A percentile compares a stretch with the other conserved stretches of the same genome.
Evolutionary conservation across 2,329 filamentous ascomycete species (phyloP).

Genomic region (Chrysoporthe austroafricana): DNA sequence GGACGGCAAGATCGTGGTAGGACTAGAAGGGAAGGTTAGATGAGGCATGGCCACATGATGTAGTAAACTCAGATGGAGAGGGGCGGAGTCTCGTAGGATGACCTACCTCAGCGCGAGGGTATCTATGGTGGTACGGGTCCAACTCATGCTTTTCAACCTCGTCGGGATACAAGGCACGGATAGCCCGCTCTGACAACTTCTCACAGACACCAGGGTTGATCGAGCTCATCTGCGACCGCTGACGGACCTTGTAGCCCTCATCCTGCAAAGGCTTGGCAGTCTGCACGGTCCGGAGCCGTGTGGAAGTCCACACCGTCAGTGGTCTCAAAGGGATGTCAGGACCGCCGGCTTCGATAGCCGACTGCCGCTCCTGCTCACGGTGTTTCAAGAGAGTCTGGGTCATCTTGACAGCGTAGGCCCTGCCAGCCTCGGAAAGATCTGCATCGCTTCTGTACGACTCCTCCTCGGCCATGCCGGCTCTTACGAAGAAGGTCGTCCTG

Average conservation of each 20-base stretch:
- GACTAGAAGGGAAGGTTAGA: constrained; percentile 59
- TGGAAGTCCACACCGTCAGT: constrained; percentile 93
- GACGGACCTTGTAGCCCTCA: constrained; percentile 81
- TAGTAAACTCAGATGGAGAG: constrained; percentile 14
- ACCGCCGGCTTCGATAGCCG: constrained; percentile 70
- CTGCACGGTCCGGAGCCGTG: constrained; percentile 84
- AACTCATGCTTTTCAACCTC: constrained; percentile 91
- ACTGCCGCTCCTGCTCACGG: constrained; percentile 78
- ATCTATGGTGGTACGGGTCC: constrained; percentile 96
- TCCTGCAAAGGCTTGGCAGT: constrained; percentile 82
- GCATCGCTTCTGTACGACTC: constrained; percentile 91
- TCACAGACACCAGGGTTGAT: constrained; percentile 96
- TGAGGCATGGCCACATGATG: background rate
- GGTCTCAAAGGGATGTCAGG: constrained; percentile 72
- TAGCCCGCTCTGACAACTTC: constrained; percentile 82
- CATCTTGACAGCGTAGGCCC: constrained; percentile 83
- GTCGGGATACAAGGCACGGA: constrained; percentile 82
- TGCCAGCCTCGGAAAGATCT: constrained; percentile 77
- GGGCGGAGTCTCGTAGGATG: background rate
- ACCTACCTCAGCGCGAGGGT: constrained; percentile 85
- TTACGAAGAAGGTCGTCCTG: constrained; percentile 88
- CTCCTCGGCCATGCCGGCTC: constrained; percentile 79
- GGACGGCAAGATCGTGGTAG: constrained; percentile 97
- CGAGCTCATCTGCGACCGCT: constrained; percentile 95
- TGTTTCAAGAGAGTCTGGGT: constrained; percentile 81